Base-by-base conservation (phyloP, 495 filamentous ascomycete genomes). In the Bacidia rubella region DNA sequence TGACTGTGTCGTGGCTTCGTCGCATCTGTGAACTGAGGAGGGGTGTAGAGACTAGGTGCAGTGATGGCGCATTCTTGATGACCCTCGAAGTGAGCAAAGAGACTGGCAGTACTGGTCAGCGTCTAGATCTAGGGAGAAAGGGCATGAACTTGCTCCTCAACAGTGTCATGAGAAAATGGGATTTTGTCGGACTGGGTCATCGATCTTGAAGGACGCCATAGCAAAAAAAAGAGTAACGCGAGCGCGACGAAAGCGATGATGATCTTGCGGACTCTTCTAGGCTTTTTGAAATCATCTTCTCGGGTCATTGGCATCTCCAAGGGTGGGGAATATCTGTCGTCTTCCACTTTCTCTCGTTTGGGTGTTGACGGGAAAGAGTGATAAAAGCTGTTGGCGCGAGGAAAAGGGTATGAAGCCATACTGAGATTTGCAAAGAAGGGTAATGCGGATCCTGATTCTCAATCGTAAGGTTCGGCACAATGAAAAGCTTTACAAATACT, bases 61-160 rank as follows among this genome's bases (percentile, higher is more conserved):
- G 58, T 61, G 47, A 76, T 68, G 43, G 64, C 65, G 51, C 72
- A 76, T 41, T 73, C 67, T 52, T 63, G 62, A 56, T 65, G 65
- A 38, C 72, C 73, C 52, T 66, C 54, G 58, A 68, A 76, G 49
- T 69, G 60, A 44, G 57, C 57, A 56, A 76, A 60, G 56, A 67
- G 62, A 63, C 72, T 76, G 51, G 52, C 23, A 44, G 49, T 32
- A 44, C 54, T 47, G 32, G 4, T 55, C 44, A 60, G 57, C 50
- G 47, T 44, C 19, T 49, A 21, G 1, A 22, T 22, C 1, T 22
- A 11, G 19, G 7, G 3, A 44, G 15, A 4, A 48, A 27, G 29
- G 35, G 26, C 5, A 32, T n/a, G 23, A n/a, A 50, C 57, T 48
- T 53, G 60, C 60, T 62, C 60, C 9, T 60, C 53, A 9, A 56